phyloP scores from a whole-genome alignment of 495 filamentous ascomycete genomes.

The Jackrogersella multiformis region DNA sequence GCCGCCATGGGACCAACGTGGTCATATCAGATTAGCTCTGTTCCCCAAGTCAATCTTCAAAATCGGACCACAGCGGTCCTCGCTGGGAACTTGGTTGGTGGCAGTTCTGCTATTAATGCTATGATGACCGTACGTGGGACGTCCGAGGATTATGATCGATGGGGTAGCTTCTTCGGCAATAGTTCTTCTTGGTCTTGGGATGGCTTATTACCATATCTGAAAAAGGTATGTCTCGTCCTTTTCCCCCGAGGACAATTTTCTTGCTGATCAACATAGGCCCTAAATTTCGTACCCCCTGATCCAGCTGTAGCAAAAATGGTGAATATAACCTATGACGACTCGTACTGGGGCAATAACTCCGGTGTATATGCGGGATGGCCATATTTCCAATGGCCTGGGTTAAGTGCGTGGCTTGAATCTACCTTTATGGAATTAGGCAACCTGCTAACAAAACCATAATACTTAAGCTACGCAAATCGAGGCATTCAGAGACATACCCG shows the following conservation, averaged over 20 bases:
- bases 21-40: conserved; percentile 59
- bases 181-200: conserved; percentile 56
- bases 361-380: conserved; percentile 55
- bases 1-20: conserved; percentile 45
- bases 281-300: conserved; percentile 54
- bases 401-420: conserved; percentile 19
- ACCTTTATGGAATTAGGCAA: not conserved
- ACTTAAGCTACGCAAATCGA: conserved; percentile 46
- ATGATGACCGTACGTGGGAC: conserved; percentile 55
- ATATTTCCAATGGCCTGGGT: conserved; percentile 52
- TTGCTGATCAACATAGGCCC: conserved; percentile 34
- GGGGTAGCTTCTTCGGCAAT: conserved; percentile 54
- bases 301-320: conserved; percentile 43
- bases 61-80: conserved; percentile 47
- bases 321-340: conserved; percentile 54
- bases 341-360: conserved; percentile 55
- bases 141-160: conserved; percentile 57
- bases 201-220: conserved; percentile 58
- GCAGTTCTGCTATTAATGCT: conserved; percentile 59
- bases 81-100: conserved; percentile 53
- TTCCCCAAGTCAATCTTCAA: conserved; percentile 49
- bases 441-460: conserved; percentile 3
- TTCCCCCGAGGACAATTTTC: not conserved
- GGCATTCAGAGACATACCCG: conserved; percentile 51
- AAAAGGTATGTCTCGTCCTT: conserved; percentile 37